Evolutionary conservation across 2,329 filamentous ascomycete genomes (phyloP).

Genomic region (Zasmidium angulare): DNA sequence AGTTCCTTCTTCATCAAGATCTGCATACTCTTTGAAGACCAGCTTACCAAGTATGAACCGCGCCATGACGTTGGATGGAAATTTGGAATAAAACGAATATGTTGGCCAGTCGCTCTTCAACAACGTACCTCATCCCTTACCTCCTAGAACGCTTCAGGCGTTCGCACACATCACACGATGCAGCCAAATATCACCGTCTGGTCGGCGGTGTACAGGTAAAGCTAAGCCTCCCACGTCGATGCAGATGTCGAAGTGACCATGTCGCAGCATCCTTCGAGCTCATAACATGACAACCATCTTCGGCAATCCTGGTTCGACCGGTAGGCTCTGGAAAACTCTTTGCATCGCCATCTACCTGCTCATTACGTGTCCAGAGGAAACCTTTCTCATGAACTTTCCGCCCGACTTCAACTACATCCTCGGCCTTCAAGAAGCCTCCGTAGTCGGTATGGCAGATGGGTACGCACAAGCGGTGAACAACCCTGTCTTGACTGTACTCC

Average conservation of each 20-base stretch:
- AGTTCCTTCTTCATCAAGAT: no score
- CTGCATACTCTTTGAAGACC: no score
- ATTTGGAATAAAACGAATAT: no score
- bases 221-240: not conserved
- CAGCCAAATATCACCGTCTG: not conserved
- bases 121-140: no score
- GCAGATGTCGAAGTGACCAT: not conserved
- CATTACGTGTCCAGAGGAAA: not conserved
- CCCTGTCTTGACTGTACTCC: not conserved
- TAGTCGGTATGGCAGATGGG: constrained; percentile 7
- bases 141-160: no score
- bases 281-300: constrained; percentile 6
- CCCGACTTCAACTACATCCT: constrained; percentile 4
- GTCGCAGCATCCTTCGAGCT: not conserved
- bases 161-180: no score
- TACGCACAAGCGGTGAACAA: constrained; percentile 2
- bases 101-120: no score
- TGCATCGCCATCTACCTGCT: not conserved
- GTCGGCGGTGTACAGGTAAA: not conserved
- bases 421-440: constrained; percentile 5
- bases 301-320: constrained; percentile 1
- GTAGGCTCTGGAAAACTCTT: not conserved
- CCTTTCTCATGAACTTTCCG: constrained; percentile 3
- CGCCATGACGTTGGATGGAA: no score
- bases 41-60: no score